Conservation (phyloP, 768 basidiomycete species). For the Mycena pura region DNA sequence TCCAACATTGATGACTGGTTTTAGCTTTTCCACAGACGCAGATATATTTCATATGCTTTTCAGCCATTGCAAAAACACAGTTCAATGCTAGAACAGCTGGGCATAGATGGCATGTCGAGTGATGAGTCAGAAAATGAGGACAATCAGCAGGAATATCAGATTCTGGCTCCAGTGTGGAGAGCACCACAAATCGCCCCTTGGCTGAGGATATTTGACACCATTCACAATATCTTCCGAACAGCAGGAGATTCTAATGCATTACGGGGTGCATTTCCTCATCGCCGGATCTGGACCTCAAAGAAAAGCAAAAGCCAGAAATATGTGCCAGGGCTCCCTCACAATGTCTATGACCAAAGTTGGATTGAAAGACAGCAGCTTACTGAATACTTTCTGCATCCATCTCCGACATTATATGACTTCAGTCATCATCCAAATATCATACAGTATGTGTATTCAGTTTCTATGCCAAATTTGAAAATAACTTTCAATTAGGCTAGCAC, state of each 20-base stretch:
- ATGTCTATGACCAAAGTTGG: slow-evolving; percentile 27
- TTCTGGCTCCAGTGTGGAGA: slow-evolving; percentile 25
- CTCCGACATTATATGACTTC: slow-evolving; percentile 21
- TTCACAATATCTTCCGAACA: slow-evolving; percentile 15
- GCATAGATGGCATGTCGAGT: slow-evolving; percentile 34
- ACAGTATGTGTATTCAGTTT: slow-evolving; percentile 14
- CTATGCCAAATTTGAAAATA: neutral
- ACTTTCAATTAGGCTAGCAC: neutral
- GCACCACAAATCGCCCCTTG: slow-evolving; percentile 19
- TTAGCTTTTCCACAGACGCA: slow-evolving; percentile 10
- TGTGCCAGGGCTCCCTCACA: slow-evolving; percentile 23
- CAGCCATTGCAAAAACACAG: slow-evolving; percentile 21
- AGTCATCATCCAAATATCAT: slow-evolving; percentile 15
- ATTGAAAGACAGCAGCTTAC: neutral
- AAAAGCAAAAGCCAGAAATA: slow-evolving; percentile 14
- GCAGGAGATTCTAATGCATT: neutral
- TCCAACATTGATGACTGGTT: no score
- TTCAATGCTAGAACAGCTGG: slow-evolving; percentile 26
- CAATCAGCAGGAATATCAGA: neutral
- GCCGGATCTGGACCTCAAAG: neutral
- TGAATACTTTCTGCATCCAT: neutral
- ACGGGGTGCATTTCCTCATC: slow-evolving; percentile 21
- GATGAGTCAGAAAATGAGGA: slow-evolving; percentile 30
- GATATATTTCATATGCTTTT: slow-evolving; percentile 10
- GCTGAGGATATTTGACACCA: slow-evolving; percentile 27